Conservation (phyloP, 768 basidiomycete genomes). For the Rhodotorula graminis region DNA sequence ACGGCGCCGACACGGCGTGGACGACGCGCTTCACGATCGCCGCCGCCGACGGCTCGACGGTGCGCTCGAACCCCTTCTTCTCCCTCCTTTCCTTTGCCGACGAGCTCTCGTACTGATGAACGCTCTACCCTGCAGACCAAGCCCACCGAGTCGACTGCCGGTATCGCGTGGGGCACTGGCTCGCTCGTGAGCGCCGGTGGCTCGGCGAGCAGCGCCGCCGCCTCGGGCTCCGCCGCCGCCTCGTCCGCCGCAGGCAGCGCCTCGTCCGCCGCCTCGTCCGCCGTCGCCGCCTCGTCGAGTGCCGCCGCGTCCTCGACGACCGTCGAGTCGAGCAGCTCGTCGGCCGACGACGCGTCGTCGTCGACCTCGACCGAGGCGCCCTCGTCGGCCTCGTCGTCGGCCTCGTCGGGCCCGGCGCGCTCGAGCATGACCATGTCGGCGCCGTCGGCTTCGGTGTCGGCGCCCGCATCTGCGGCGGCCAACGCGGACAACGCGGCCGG, state of each 20-base stretch:
- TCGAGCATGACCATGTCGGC: too few species aligned
- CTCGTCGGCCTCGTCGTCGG: not conserved
- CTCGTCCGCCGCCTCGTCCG: not conserved
- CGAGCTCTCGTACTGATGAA: not conserved
- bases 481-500: too few species aligned
- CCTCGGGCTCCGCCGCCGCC: not conserved
- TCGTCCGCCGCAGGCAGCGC: not conserved
- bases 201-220: not conserved
- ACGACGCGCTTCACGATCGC: conserved; percentile 42
- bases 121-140: conserved; percentile 21
- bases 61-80: not conserved
- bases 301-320: too few species aligned
- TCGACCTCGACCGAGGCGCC: not conserved
- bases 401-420: not conserved
- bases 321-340: too few species aligned
- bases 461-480: too few species aligned
- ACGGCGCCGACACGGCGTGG: conserved; percentile 21
- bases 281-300: not conserved
- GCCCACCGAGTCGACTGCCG: conserved; percentile 18
- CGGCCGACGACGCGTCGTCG: not conserved
- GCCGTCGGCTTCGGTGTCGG: too few species aligned
- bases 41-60: conserved; percentile 23
- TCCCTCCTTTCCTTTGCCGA: too few species aligned
- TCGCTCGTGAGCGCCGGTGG: not conserved
- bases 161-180: conserved; percentile 34